Conservation (phyloP, 768 basidiomycete species). For the Boletellus ananas region DNA sequence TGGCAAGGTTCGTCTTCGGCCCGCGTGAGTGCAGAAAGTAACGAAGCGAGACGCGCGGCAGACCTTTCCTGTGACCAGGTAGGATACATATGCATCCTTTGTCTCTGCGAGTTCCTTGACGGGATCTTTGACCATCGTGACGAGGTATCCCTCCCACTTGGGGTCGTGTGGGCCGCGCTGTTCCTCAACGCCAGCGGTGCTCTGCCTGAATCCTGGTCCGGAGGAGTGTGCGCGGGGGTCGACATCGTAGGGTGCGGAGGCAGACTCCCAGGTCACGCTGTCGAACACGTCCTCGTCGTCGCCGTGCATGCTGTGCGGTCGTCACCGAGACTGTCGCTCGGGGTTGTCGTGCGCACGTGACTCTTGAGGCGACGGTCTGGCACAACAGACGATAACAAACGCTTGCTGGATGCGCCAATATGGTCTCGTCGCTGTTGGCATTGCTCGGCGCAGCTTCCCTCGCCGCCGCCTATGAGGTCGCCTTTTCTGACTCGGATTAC, state of each 20-base stretch:
- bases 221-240: slow-evolving; percentile 38
- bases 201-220: slow-evolving; percentile 80
- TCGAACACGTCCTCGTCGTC: slow-evolving; percentile 91
- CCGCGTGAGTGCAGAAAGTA: slow-evolving; percentile 7
- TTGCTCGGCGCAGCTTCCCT: slow-evolving; percentile 33
- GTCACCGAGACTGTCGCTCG: background rate
- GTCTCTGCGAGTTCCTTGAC: slow-evolving; percentile 95
- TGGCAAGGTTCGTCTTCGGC: slow-evolving; percentile 80
- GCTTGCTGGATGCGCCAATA: slow-evolving; percentile 25
- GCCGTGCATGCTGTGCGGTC: slow-evolving; percentile 55
- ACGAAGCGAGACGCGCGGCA: slow-evolving; percentile 15
- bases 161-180: slow-evolving; percentile 69
- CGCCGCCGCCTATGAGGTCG: slow-evolving; percentile 53
- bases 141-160: slow-evolving; percentile 87
- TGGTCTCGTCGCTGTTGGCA: slow-evolving; percentile 16
- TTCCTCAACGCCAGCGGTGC: slow-evolving; percentile 65
- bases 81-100: slow-evolving; percentile 96
- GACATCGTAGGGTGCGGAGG: slow-evolving; percentile 53
- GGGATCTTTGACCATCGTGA: slow-evolving; percentile 84
- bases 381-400: slow-evolving; percentile 29
- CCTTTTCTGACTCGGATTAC: slow-evolving; percentile 73
- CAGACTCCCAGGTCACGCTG: slow-evolving; percentile 87
- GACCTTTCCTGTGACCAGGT: slow-evolving; percentile 86
- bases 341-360: slow-evolving; percentile 25
- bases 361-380: too few relatives aligned